phyloP scores from a whole-genome alignment of 306 rosid species.

The Betula pendula region DNA sequence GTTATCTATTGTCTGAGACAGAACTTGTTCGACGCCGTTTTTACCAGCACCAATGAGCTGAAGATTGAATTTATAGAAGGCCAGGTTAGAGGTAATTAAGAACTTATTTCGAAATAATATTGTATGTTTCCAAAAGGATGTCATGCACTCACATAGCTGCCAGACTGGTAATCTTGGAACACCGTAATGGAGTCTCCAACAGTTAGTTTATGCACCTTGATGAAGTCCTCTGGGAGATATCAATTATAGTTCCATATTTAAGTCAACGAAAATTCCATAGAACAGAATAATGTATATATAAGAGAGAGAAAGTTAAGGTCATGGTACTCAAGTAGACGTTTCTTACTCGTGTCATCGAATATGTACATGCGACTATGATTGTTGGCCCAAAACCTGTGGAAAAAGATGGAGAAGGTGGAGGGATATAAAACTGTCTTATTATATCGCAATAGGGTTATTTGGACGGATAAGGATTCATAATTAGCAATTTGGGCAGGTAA shows the following conservation, averaged over 20 bases:
- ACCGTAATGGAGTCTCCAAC: slow-evolving; percentile 27
- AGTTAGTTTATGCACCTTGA: not conserved
- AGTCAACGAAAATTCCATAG: not conserved
- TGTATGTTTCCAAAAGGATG: not conserved
- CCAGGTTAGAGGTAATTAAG: not conserved
- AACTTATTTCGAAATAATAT: not conserved
- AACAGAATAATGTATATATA: not conserved
- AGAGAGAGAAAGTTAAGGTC: not conserved
- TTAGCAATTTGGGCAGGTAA: too few species aligned
- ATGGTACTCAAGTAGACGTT: not conserved
- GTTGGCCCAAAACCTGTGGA: slow-evolving; percentile 36
- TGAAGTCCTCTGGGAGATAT: slow-evolving; percentile 12
- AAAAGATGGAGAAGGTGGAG: too few species aligned
- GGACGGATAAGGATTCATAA: too few species aligned
- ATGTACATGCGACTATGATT: slow-evolving; percentile 30
- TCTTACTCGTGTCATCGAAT: slow-evolving; percentile 34
- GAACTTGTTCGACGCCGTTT: not conserved
- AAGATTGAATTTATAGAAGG: not conserved
- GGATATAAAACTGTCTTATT: too few species aligned
- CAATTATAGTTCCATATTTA: not conserved
- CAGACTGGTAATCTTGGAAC: slow-evolving; percentile 23
- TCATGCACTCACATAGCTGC: slow-evolving; percentile 22
- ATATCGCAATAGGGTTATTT: too few species aligned
- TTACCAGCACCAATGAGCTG: not conserved
- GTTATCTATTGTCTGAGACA: not conserved